Conservation (phyloP, 257 asterid species). For the Petunia secreta region DNA sequence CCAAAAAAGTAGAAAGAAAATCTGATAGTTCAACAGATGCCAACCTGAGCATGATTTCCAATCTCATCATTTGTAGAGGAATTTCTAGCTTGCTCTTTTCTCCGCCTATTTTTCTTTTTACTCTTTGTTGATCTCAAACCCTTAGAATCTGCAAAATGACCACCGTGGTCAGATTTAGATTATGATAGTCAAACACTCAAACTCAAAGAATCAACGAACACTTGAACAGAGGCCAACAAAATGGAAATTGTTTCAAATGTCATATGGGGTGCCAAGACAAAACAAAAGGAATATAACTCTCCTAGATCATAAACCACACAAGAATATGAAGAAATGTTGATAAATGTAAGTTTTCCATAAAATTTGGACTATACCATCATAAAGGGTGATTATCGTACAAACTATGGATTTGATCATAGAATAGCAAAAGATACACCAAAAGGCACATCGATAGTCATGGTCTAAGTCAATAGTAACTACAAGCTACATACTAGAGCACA, state of each 20-base stretch:
- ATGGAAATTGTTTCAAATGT: not conserved
- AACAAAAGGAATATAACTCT: not conserved
- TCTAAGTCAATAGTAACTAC: not conserved
- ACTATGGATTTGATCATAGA: not conserved
- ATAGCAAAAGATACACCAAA: not conserved
- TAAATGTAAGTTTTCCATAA: not conserved
- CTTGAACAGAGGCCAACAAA: not conserved
- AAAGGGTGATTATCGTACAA: not conserved
- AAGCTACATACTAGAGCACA: not conserved
- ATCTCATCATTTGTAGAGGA: conserved; percentile 49
- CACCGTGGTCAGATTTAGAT: conserved; percentile 16
- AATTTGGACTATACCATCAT: not conserved
- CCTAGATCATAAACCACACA: conserved; percentile 5
- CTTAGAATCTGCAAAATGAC: conserved; percentile 60
- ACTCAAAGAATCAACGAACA: not conserved
- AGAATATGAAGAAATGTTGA: not conserved
- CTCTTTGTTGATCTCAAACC: conserved; percentile 58
- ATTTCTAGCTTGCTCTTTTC: conserved; percentile 77
- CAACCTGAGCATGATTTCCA: conserved; percentile 58
- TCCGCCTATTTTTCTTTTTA: conserved; percentile 85
- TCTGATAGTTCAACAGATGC: conserved; percentile 27
- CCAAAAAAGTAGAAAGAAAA: conserved; percentile 17
- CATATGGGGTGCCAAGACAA: not conserved
- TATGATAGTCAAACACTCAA: not conserved
- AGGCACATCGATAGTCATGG: not conserved